These are phyloP conservation scores for Ambrosia hybrid DNA, from an alignment of 140 eudicot species.

Conservation along the genomic window DNA sequence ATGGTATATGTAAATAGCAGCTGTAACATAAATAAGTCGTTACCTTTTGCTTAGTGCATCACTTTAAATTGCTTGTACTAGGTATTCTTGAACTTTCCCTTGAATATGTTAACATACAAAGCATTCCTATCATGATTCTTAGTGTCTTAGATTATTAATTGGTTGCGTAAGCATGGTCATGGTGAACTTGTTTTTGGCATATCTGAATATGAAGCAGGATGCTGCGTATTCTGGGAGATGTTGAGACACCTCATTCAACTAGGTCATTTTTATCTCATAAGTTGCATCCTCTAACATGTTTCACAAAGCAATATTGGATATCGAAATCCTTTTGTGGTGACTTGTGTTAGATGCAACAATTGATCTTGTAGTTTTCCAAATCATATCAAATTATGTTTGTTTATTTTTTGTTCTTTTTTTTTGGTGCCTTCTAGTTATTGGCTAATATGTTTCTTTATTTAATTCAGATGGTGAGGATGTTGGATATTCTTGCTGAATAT, in stretches of 20 bases:
- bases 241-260: not conserved
- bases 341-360: not conserved
- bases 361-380: not conserved
- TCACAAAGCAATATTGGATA: not conserved
- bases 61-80: too few species aligned
- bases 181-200: too few species aligned
- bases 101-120: too few species aligned
- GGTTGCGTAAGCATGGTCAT: too few species aligned
- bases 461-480: slow-evolving; percentile 96
- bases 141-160: too few species aligned
- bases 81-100: too few species aligned
- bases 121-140: too few species aligned
- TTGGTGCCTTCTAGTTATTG: not conserved
- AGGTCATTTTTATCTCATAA: not conserved
- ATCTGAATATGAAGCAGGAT: too few species aligned
- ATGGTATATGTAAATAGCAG: too few species aligned
- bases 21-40: too few species aligned
- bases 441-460: not conserved
- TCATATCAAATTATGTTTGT: not conserved
- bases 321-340: not conserved
- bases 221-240: slow-evolving; percentile 31
- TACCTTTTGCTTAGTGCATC: too few species aligned
- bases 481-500: slow-evolving; percentile 93
- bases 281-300: not conserved
- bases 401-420: not conserved